These are phyloP conservation scores for Cyberlindnera petersonii DNA, from an alignment of 805 yeast genomes.

Conservation along the genomic window DNA sequence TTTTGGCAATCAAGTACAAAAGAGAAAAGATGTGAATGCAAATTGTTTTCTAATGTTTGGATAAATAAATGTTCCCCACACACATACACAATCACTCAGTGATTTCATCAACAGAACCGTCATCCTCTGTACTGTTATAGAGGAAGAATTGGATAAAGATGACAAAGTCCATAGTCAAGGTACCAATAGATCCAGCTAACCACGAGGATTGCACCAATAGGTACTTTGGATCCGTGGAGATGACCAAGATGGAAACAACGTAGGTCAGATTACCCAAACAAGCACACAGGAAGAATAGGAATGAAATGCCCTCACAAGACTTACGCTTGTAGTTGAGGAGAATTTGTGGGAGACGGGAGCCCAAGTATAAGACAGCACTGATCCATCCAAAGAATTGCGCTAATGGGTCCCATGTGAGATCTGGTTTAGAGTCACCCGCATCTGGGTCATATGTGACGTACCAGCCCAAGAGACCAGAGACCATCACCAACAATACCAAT, in stretches of 20 bases:
- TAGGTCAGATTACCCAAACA: conserved; percentile 91
- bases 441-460: conserved; percentile 54
- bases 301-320: conserved; percentile 92
- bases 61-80: no score
- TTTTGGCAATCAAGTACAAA: no score
- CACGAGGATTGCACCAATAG: conserved; percentile 82
- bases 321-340: conserved; percentile 78
- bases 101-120: conserved; percentile 15
- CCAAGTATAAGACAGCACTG: conserved; percentile 72
- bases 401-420: conserved; percentile 60
- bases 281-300: conserved; percentile 90
- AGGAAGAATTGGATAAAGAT: conserved; percentile 84
- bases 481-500: conserved; percentile 62
- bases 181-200: conserved; percentile 90
- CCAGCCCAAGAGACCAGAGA: conserved; percentile 89
- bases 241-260: conserved; percentile 77
- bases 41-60: no score
- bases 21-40: no score
- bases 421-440: conserved; percentile 32
- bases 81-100: conserved; percentile 2
- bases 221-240: conserved; percentile 66
- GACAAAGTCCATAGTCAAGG: conserved; percentile 75
- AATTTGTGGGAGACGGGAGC: conserved; percentile 92
- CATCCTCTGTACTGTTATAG: conserved; percentile 39
- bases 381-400: conserved; percentile 87